phyloP scores from a whole-genome alignment of 2,329 filamentous ascomycete species.

The Fusarium guadeloupense region DNA sequence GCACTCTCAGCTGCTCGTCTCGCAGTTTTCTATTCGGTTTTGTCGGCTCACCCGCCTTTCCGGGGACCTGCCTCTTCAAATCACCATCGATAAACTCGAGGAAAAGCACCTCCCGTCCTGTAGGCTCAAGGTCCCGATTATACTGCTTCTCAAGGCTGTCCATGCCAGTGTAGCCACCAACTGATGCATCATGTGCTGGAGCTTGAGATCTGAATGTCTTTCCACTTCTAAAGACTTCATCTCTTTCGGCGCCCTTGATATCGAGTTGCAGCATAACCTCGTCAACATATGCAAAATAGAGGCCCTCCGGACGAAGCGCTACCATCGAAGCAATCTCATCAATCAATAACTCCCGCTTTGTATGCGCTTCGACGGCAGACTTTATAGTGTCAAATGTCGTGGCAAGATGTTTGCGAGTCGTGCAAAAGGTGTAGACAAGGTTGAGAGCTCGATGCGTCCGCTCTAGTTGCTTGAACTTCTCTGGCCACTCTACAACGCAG shows the following conservation, averaged over 20 bases:
- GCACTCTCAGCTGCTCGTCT: constrained; percentile 87
- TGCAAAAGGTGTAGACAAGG: constrained; percentile 93
- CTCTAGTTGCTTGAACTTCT: constrained; percentile 75
- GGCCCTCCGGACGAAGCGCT: constrained; percentile 77
- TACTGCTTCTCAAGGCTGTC: constrained; percentile 51
- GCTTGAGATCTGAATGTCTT: constrained; percentile 60
- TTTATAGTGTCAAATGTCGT: constrained; percentile 93
- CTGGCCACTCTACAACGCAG: constrained; percentile 71
- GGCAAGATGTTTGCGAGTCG: constrained; percentile 87
- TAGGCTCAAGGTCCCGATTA: constrained; percentile 29
- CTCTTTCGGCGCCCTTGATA: constrained; percentile 71
- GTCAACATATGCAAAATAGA: constrained; percentile 88
- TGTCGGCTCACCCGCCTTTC: constrained; percentile 75
- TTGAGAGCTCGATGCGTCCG: constrained; percentile 87
- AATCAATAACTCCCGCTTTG: constrained; percentile 72
- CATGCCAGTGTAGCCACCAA: constrained; percentile 63
- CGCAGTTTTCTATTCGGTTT: constrained; percentile 73
- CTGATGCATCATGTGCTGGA: constrained; percentile 63
- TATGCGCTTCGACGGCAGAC: constrained; percentile 84
- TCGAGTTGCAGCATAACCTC: constrained; percentile 85
- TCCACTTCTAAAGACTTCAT: constrained; percentile 67
- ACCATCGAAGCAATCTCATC: constrained; percentile 87
- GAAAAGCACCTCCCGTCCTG: constrained; percentile 75
- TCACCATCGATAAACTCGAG: constrained; percentile 96
- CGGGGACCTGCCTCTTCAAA: constrained; percentile 79